Evolutionary conservation across 352 stramenopile species (phyloP).

Genomic region (Halophytophthora batemanensis): DNA sequence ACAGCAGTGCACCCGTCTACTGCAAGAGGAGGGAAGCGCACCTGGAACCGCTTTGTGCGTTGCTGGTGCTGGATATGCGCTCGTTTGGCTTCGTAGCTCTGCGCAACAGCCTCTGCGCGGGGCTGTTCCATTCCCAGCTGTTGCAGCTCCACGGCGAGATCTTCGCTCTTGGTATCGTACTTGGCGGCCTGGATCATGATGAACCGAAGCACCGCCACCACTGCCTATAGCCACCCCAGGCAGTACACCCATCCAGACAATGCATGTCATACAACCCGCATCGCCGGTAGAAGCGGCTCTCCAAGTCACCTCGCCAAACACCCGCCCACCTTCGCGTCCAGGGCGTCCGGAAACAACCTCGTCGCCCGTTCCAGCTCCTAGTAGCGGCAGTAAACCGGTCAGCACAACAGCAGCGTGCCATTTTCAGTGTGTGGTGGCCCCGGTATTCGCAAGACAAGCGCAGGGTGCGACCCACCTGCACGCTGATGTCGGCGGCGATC

Average conservation of each 20-base stretch:
- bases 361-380: slow-evolving; percentile 19
- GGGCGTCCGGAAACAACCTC: slow-evolving; percentile 10
- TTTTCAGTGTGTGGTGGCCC: too few species aligned
- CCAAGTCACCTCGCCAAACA: not conserved
- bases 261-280: not conserved
- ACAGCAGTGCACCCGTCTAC: not conserved
- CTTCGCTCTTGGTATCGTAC: slow-evolving; percentile 29
- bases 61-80: slow-evolving; percentile 29
- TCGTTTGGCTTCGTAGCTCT: slow-evolving; percentile 30
- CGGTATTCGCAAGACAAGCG: too few species aligned
- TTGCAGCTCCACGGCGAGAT: slow-evolving; percentile 45
- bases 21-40: slow-evolving; percentile 9
- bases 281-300: too few species aligned
- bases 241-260: not conserved
- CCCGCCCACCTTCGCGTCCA: slow-evolving; percentile 21
- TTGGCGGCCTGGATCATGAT: slow-evolving; percentile 47
- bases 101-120: slow-evolving; percentile 19
- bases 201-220: slow-evolving; percentile 39
- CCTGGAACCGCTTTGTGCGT: slow-evolving; percentile 33
- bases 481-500: slow-evolving; percentile 25
- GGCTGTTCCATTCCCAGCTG: slow-evolving; percentile 36
- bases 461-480: slow-evolving; percentile 16
- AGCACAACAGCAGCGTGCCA: not conserved
- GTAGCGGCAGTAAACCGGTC: not conserved
- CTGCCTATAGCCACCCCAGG: slow-evolving; percentile 11